Base-by-base conservation (phyloP, 805 yeast species). In the Isabelozyma pseudorhagii region DNA sequence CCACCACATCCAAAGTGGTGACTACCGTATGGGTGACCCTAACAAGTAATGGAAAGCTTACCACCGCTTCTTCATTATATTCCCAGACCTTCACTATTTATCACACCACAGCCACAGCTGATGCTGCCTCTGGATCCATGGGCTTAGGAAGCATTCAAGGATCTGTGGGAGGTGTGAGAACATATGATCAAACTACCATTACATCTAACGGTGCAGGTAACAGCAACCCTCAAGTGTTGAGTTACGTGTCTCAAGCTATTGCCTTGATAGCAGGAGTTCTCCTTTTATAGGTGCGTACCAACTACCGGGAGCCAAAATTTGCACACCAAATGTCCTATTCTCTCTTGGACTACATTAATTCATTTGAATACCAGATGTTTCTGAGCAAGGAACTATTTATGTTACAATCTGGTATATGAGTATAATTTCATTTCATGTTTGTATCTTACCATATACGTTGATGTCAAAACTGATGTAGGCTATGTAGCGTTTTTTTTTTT, bases 1-100 rank as follows among this genome's bases (percentile, higher is more conserved):
- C 58, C 7, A 48, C 66, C 10, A 41, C 55, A 11, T 41, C 61
- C 4, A 40, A 52, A 39, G 14, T 49, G n/a, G 46, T 52, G 15
- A 72, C 78, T 40, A 61, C 66, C 13, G 68, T 66, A 5, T 73
- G 67, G 63, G 58, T 65, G 28, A 74, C 78, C 11, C 46, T 61
- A 27, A 72, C 77, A 8, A 53, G 59, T 3, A 53, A 61, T 36
- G 77, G 78, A 2, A 59, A 49, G 13, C 46, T 59, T 8, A 54
- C 62, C 5, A 68, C 66, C 31, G 55, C 64, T 15, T 51, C 56
- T 38, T 53, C 68, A 2, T 42, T 50, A 13, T 71, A 52, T 51
- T 25, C 44, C 11, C 75, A 71, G 52, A 41, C 58, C 3, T 70
- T 71, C 46, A 57, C 57, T 59, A 40, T 54, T 7, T 62, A 66